Conservation (phyloP, 2,329 filamentous ascomycete genomes). For the Aspergillus pseudotamarii region DNA sequence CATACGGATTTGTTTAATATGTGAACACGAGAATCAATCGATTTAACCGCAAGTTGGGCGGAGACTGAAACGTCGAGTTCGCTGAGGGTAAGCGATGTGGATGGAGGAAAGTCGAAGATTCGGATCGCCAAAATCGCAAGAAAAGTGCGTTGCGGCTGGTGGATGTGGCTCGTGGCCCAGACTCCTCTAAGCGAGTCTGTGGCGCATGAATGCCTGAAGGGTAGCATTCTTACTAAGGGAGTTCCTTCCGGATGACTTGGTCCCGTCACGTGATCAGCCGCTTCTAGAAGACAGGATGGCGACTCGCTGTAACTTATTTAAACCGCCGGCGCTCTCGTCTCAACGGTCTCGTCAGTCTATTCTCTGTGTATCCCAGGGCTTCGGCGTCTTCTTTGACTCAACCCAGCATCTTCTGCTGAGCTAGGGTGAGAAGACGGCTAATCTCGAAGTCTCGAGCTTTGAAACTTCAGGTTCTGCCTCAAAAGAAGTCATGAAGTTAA, state of each 20-base stretch:
- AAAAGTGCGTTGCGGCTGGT: constrained; percentile 43
- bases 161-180: constrained; percentile 36
- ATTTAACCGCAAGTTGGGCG: constrained; percentile 97
- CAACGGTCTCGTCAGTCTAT: constrained; percentile 12
- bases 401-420: neutral
- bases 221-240: constrained; percentile 7
- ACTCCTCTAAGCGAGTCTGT: constrained; percentile 42
- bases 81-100: constrained; percentile 40
- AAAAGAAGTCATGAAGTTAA: constrained; percentile 45
- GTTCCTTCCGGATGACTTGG: constrained; percentile 5
- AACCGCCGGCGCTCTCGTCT: constrained; percentile 11
- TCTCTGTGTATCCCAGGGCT: constrained; percentile 2
- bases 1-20: constrained; percentile 34
- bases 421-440: constrained; percentile 15
- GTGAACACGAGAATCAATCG: constrained; percentile 78
- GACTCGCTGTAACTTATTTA: constrained; percentile 16
- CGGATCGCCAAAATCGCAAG: constrained; percentile 31
- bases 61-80: constrained; percentile 99
- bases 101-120: constrained; percentile 31
- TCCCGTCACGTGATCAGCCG: constrained; percentile 30
- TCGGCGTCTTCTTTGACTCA: constrained; percentile 3
- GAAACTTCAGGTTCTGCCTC: constrained; percentile 22
- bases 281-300: constrained; percentile 30
- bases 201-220: constrained; percentile 23
- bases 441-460: constrained; percentile 17